These are phyloP conservation scores for Letharia columbiana DNA, from an alignment of 495 filamentous ascomycete genomes.

Conservation along the genomic window DNA sequence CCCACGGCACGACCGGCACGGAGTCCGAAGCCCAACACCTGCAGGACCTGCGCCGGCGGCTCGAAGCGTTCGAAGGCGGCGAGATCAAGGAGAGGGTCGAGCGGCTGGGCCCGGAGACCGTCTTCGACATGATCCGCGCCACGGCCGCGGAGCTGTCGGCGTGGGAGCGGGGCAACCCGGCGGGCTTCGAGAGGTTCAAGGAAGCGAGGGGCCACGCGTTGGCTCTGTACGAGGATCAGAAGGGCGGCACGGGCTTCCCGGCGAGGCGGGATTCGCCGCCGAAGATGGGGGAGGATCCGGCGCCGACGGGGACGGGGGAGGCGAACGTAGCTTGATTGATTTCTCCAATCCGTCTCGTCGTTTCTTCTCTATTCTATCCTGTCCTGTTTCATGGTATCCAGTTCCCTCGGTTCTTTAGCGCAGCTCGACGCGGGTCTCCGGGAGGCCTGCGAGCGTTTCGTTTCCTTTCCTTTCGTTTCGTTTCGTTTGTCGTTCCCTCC, in stretches of 20 bases:
- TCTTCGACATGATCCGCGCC: slow-evolving; percentile 51
- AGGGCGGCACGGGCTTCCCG: neutral
- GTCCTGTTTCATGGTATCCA: no score
- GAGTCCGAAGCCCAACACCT: slow-evolving; percentile 51
- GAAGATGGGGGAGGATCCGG: neutral
- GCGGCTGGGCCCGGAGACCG: slow-evolving; percentile 46
- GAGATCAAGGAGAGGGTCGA: slow-evolving; percentile 48
- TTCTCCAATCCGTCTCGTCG: no score
- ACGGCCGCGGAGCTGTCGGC: slow-evolving; percentile 45
- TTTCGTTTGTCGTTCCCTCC: no score
- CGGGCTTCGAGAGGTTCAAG: slow-evolving; percentile 23
- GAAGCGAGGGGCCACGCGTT: slow-evolving; percentile 18
- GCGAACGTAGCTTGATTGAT: no score
- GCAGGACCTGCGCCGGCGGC: slow-evolving; percentile 46
- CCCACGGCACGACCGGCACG: slow-evolving; percentile 29
- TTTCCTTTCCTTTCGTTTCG: no score
- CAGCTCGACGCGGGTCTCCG: no score
- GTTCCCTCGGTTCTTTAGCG: no score
- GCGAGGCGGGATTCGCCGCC: neutral
- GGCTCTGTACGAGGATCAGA: slow-evolving; percentile 11
- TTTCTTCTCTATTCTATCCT: no score
- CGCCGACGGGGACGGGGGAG: neutral
- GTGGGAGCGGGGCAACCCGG: slow-evolving; percentile 48
- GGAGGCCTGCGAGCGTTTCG: no score
- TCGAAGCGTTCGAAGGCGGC: slow-evolving; percentile 58